Base-by-base conservation (phyloP, 129 eudicot species). In the Mikania micrantha region DNA sequence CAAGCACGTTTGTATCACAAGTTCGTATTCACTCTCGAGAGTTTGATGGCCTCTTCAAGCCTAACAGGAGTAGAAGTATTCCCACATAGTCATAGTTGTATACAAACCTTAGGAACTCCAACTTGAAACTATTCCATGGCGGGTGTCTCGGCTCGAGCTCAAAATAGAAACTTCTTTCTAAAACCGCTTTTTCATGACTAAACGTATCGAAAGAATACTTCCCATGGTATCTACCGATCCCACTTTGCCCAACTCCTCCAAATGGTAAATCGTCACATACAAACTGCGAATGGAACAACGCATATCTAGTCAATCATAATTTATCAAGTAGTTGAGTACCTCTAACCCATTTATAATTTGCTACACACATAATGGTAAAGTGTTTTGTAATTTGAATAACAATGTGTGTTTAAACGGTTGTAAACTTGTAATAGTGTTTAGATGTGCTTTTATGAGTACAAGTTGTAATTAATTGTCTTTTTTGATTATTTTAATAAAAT, bases 181-280 rank as follows among this genome's bases (percentile, higher is more conserved):
- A 64, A 32, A 94, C 88, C 1, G 90, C 93, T 74, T 94, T 89
- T 64, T 94, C 99, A 42, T 94, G 99, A 75, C 99, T 94, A 64
- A 94, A 94, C 2, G 97, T 77, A 29, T 94, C 95, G 12, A 94
- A 94, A 0, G 99, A 89, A 58, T 82, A 89, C 85, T 94, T 94
- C 56, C 99, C 97, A 47, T 94, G 99, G 77, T 94, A 94, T 79
- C 97, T 89, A 9, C 99, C 97, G 8, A 87, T 76, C 32, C 99
- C 99, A 31, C 97, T 94, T 20, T 77, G 77, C 29, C 99, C 99
- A 1, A 89, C 99, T n/a, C 99, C 99, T 79, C 96, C 98, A 60
- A 93, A 88, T 11, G 98, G 98, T 69, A 88, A 63, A 9, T 20
- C 58, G 7, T 93, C 98, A 39, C 95, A 84, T 52, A 83, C 50